Evolutionary conservation across 805 yeast genomes (phyloP).

Genomic region (Teunomyces aglyptinius): DNA sequence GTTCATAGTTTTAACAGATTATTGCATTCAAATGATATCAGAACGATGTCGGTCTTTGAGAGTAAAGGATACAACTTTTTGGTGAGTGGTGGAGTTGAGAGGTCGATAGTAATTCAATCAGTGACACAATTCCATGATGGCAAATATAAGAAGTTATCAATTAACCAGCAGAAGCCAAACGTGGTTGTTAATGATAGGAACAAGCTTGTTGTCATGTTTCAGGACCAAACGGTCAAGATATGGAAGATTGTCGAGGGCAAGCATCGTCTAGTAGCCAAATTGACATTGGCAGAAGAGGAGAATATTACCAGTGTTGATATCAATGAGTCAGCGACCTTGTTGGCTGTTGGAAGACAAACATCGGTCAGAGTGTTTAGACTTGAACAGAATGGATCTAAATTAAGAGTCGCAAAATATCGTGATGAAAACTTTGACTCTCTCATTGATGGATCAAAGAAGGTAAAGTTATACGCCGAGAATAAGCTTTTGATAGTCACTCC

Average conservation of each 20-base stretch:
- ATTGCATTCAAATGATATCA: constrained; percentile 82
- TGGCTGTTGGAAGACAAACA: constrained; percentile 71
- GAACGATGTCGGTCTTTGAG: constrained; percentile 71
- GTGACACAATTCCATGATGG: constrained; percentile 68
- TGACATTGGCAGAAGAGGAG: constrained; percentile 71
- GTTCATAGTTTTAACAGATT: constrained; percentile 70
- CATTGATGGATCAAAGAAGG: constrained; percentile 55
- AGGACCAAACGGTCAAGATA: constrained; percentile 74
- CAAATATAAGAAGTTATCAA: constrained; percentile 66
- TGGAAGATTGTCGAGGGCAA: constrained; percentile 60
- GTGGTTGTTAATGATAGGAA: constrained; percentile 46
- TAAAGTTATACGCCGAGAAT: constrained; percentile 45
- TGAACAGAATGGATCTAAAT: constrained; percentile 35
- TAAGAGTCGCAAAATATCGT: constrained; percentile 54
- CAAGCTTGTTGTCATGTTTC: constrained; percentile 70
- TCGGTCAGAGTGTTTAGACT: constrained; percentile 69
- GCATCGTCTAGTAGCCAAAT: constrained; percentile 62
- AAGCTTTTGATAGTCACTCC: constrained; percentile 53
- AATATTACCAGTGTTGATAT: constrained; percentile 68
- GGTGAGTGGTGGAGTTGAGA: constrained; percentile 83
- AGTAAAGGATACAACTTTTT: constrained; percentile 65
- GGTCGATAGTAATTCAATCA: constrained; percentile 64
- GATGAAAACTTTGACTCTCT: constrained; percentile 40
- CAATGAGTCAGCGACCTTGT: constrained; percentile 59
- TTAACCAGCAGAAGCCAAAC: constrained; percentile 55